phyloP scores from a whole-genome alignment of 495 filamentous ascomycete genomes.

The Penicillium pulvis region DNA sequence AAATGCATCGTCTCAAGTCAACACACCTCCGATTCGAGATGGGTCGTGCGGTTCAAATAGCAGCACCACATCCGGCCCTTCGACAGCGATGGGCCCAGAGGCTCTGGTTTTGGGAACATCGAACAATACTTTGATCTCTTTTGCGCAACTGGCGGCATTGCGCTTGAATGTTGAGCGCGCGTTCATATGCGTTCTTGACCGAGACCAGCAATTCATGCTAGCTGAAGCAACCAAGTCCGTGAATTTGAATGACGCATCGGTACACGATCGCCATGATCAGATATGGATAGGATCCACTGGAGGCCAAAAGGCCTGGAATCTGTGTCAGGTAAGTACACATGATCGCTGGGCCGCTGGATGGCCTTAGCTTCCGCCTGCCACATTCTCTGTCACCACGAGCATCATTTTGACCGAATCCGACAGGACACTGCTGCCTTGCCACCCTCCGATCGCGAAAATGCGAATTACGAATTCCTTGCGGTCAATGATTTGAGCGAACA shows the following conservation, averaged over 20 bases:
- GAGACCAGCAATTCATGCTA: conserved; percentile 52
- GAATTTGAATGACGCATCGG: conserved; percentile 35
- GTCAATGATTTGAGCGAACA: conserved; percentile 43
- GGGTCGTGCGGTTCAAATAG: conserved; percentile 11
- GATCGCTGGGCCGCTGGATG: background rate
- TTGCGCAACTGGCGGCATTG: conserved; percentile 48
- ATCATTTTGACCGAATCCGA: background rate
- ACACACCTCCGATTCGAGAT: conserved; percentile 13
- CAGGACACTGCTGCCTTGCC: conserved; percentile 39
- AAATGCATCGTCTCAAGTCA: conserved; percentile 9
- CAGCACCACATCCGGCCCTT: conserved; percentile 17
- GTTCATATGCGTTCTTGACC: conserved; percentile 53
- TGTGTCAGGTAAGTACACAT: conserved; percentile 44
- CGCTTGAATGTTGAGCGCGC: conserved; percentile 45
- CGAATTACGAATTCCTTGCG: conserved; percentile 36
- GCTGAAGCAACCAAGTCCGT: conserved; percentile 54
- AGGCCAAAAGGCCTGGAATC: conserved; percentile 41
- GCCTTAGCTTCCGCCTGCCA: background rate
- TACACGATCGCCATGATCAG: conserved; percentile 33
- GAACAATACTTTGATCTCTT: conserved; percentile 58
- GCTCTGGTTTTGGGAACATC: conserved; percentile 25
- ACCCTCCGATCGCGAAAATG: conserved; percentile 32
- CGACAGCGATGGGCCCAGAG: conserved; percentile 22
- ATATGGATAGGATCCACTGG: conserved; percentile 33
- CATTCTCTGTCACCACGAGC: background rate